A percentile compares a stretch with the other conserved stretches of the same genome.
Conservation (phyloP, 352 stramenopile genomes). For the Thraustotheca clavata region DNA sequence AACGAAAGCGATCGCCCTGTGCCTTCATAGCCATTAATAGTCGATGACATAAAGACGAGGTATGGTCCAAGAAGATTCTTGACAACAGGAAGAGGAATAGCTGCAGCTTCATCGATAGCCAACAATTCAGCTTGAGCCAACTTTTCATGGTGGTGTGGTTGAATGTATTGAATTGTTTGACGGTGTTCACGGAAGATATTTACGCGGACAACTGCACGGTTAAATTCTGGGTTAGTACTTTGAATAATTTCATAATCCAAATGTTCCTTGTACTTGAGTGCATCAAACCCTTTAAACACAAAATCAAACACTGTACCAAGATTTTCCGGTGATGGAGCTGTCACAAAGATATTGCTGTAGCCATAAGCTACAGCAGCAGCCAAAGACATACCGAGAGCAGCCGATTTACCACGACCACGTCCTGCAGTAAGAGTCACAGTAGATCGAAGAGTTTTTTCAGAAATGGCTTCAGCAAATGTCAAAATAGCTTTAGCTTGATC, state of each 20-base stretch:
- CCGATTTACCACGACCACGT: constrained; percentile 94
- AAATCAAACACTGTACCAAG: constrained; percentile 99
- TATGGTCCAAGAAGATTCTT: constrained; percentile 93
- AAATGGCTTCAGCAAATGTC: constrained; percentile 96
- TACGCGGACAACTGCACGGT: constrained; percentile 89
- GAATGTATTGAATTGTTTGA: constrained; percentile 97
- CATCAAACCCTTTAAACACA: constrained; percentile 87
- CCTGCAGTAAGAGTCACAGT: constrained; percentile 94
- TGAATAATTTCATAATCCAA: constrained; percentile 95
- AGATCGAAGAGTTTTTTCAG: constrained; percentile 91
- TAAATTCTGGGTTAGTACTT: constrained; percentile 79
- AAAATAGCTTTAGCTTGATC: constrained; percentile 95
- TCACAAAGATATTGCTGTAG: constrained; percentile 96
- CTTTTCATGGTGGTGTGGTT: constrained; percentile 92
- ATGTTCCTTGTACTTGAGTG: constrained; percentile 94
- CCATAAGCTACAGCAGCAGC: constrained; percentile 81
- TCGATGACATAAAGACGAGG: constrained; percentile 98
- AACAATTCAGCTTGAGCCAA: constrained; percentile 97
- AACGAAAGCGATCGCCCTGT: constrained; percentile 97
- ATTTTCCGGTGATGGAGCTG: constrained; percentile 97
- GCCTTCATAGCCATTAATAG: constrained; percentile 99
- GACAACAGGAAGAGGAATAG: constrained; percentile 98
- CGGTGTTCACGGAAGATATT: constrained; percentile 96
- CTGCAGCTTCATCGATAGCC: constrained; percentile 98
- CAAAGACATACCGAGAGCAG: constrained; percentile 91